Evolutionary conservation across 345 rosid genomes (phyloP).

Genomic region (Conringia planisiliqua): DNA sequence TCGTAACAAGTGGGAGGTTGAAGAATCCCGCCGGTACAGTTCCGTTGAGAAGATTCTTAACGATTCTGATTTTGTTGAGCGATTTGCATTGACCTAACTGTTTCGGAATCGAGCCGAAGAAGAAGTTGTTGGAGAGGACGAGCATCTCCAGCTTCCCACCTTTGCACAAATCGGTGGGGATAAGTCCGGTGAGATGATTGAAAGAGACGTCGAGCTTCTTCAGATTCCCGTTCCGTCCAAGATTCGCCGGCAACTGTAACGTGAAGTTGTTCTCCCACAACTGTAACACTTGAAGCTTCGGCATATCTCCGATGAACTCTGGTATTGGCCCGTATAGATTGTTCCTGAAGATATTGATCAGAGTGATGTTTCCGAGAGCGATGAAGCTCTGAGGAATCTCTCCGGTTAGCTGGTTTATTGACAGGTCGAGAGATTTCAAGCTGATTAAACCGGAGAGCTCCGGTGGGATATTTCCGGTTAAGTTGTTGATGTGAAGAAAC

Average conservation of each 20-base stretch:
- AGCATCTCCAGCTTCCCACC: constrained; percentile 53
- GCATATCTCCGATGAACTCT: constrained; percentile 58
- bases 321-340: constrained; percentile 67
- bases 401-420: constrained; percentile 59
- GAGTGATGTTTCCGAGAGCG: constrained; percentile 43
- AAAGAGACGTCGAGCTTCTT: constrained; percentile 52
- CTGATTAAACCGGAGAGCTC: constrained; percentile 61
- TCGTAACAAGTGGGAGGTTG: constrained; percentile 40
- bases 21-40: constrained; percentile 72
- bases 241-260: constrained; percentile 51
- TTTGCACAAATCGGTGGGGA: constrained; percentile 66
- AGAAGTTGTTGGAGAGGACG: constrained; percentile 65
- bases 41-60: constrained; percentile 54
- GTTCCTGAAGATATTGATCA: constrained; percentile 64
- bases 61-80: constrained; percentile 48
- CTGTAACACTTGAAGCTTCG: constrained; percentile 57
- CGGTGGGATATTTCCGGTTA: constrained; percentile 68
- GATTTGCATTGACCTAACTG: constrained; percentile 69
- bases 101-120: constrained; percentile 68
- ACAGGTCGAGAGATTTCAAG: constrained; percentile 73
- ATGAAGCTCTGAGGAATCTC: constrained; percentile 68
- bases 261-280: constrained; percentile 87
- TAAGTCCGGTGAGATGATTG: constrained; percentile 69
- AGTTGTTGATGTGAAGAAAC: constrained; percentile 71
- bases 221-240: constrained; percentile 70